phyloP scores from a whole-genome alignment of 768 basidiomycete genomes.

The Suillus paluster region DNA sequence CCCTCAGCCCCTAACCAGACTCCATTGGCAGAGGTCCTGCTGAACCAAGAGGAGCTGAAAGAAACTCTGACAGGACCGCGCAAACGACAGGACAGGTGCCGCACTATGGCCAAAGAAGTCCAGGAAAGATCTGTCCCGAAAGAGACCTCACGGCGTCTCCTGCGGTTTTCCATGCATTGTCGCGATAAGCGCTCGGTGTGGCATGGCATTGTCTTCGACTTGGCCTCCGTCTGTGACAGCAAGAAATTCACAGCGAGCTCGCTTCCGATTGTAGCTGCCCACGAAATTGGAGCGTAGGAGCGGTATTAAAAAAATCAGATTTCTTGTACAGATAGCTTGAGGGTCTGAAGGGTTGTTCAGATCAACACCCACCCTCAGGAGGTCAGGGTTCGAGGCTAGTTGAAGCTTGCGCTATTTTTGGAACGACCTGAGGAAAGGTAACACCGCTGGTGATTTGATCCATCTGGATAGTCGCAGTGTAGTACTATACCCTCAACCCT shows the following conservation, averaged over 20 bases:
- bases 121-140: conserved; percentile 19
- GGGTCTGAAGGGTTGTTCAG: background rate
- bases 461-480: too few relatives aligned
- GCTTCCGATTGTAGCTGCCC: background rate
- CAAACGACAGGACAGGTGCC: background rate
- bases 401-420: too few relatives aligned
- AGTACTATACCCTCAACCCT: too few relatives aligned
- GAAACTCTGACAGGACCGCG: too few relatives aligned
- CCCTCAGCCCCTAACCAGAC: background rate
- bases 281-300: background rate
- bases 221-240: conserved; percentile 44
- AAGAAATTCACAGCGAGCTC: background rate
- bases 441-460: too few relatives aligned
- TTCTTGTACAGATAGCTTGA: accelerated
- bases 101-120: background rate
- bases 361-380: background rate
- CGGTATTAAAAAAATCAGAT: accelerated
- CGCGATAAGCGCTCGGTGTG: conserved; percentile 49
- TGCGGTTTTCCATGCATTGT: conserved; percentile 49
- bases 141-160: conserved; percentile 36
- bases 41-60: conserved; percentile 13
- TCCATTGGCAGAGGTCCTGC: conserved; percentile 16
- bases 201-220: conserved; percentile 32
- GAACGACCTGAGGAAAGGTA: too few relatives aligned
- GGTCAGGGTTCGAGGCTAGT: background rate